Conservation (phyloP, 345 rosid species). For the Diplotaxis tenuifolia region DNA sequence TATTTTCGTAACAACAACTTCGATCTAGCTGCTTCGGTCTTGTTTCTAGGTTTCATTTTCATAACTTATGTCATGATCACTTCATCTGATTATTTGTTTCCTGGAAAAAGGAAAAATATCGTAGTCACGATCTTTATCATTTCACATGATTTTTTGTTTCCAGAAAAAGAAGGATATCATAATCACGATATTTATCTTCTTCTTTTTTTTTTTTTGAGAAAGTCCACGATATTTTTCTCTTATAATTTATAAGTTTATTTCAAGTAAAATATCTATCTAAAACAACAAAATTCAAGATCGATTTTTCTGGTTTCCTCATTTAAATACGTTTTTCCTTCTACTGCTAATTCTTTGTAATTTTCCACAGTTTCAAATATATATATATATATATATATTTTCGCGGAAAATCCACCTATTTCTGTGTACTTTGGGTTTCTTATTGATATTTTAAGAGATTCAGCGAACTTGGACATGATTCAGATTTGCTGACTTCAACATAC, state of each 20-base stretch:
- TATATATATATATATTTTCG: background rate
- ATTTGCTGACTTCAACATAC: background rate
- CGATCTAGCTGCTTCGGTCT: background rate
- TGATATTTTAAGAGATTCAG: slow-evolving; percentile 6
- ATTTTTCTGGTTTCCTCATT: background rate
- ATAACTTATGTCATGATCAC: slow-evolving; percentile 26
- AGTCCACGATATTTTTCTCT: background rate
- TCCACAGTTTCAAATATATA: background rate
- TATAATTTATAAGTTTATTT: background rate
- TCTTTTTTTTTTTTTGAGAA: background rate
- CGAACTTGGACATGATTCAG: slow-evolving; percentile 24
- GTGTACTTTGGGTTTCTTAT: background rate
- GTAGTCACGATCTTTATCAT: background rate
- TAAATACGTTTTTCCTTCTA: background rate
- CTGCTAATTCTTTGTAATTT: background rate
- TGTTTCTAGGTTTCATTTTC: slow-evolving; percentile 1
- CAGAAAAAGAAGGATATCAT: background rate
- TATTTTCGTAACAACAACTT: background rate
- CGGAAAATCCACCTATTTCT: background rate
- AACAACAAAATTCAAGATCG: background rate
- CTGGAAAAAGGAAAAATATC: background rate
- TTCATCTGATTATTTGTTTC: background rate
- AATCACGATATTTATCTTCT: background rate
- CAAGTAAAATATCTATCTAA: background rate
- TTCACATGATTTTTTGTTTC: background rate